phyloP scores from a whole-genome alignment of 805 yeast genomes.

The Kuraishia piskuri region DNA sequence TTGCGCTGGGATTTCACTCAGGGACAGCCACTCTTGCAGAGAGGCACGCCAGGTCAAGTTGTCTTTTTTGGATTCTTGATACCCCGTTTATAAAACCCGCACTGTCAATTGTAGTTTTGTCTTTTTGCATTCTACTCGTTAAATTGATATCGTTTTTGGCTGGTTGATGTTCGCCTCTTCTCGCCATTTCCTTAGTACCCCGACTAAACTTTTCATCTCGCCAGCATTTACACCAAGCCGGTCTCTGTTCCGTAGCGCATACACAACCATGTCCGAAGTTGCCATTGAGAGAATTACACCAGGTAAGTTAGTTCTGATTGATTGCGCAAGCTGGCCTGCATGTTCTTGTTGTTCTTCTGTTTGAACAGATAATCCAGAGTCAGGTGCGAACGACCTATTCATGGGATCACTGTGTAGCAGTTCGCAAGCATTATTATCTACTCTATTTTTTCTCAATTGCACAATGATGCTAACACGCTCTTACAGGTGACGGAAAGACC shows the following conservation, averaged over 20 bases:
- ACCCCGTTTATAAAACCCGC: background rate
- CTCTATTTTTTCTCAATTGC: background rate
- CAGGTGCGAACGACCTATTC: no score
- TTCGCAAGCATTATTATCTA: no score
- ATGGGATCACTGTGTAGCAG: no score
- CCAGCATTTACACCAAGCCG: constrained; percentile 1
- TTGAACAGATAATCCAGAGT: no score
- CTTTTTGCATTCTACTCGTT: background rate
- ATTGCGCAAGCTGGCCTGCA: no score
- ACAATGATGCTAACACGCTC: background rate
- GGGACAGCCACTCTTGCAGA: background rate
- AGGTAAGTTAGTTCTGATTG: constrained; percentile 5
- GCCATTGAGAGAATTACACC: constrained; percentile 10
- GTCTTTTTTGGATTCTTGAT: background rate
- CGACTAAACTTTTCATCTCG: background rate
- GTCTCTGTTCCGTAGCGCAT: constrained; percentile 6
- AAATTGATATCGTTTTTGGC: background rate
- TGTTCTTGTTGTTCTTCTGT: no score
- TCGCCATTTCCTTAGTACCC: background rate
- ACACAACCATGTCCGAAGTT: constrained; percentile 7
- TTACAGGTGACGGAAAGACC: constrained; percentile 71
- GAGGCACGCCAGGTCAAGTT: background rate
- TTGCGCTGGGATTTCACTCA: background rate
- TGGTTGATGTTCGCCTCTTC: background rate
- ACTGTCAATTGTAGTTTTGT: background rate